These are phyloP conservation scores for Sequoiadendron giganteum DNA, from an alignment of 75 land plant genomes.

Conservation along the genomic window DNA sequence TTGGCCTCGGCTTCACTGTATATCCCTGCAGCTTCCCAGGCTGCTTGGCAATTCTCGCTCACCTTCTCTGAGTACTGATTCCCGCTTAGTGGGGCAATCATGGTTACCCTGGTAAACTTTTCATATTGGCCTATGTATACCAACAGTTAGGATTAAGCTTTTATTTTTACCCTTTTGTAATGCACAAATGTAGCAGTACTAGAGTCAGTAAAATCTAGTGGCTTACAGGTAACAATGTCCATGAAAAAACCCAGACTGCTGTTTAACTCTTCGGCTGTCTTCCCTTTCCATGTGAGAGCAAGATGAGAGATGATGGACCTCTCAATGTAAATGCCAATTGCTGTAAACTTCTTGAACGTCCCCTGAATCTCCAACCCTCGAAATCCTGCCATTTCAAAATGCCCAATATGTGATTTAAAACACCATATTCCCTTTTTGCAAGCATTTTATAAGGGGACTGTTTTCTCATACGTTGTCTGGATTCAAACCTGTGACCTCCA, in stretches of 20 bases:
- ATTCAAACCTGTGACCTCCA: too few species aligned
- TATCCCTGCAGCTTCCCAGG: slow-evolving; percentile 34
- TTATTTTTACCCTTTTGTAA: neutral
- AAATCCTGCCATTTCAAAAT: slow-evolving; percentile 21
- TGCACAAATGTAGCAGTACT: neutral
- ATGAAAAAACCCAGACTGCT: slow-evolving; percentile 37
- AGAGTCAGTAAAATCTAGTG: neutral
- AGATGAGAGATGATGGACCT: slow-evolving; percentile 39
- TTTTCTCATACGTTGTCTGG: too few species aligned
- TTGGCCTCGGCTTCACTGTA: slow-evolving; percentile 41
- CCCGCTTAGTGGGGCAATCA: slow-evolving; percentile 46
- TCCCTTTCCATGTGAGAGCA: slow-evolving; percentile 52
- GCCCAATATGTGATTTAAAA: neutral
- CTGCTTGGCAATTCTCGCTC: slow-evolving; percentile 43
- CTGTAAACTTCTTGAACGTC: slow-evolving; percentile 57
- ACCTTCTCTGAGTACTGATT: slow-evolving; percentile 57
- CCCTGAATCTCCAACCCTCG: slow-evolving; percentile 64
- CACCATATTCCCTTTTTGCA: too few species aligned
- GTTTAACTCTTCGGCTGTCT: slow-evolving; percentile 43
- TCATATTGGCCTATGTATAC: slow-evolving; percentile 40
- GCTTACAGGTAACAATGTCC: slow-evolving; percentile 46
- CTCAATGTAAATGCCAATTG: slow-evolving; percentile 70
- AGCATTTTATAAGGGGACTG: too few species aligned
- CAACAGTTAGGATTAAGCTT: neutral
- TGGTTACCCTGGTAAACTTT: slow-evolving; percentile 35